Conservation (phyloP, 2,329 filamentous ascomycete genomes). For the Penicillium freii region DNA sequence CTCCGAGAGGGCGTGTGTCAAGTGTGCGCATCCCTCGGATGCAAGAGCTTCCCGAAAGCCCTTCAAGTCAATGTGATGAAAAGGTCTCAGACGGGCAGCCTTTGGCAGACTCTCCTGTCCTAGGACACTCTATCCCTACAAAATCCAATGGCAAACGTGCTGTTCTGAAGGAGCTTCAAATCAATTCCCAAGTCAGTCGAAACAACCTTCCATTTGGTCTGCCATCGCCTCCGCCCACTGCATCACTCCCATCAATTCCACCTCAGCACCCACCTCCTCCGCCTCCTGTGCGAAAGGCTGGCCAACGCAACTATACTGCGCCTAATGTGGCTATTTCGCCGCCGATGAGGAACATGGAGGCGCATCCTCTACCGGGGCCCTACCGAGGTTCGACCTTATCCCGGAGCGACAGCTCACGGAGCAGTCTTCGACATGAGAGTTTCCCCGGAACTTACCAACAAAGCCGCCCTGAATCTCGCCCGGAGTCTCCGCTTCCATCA, state of each 20-base stretch:
- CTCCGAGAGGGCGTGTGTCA: conserved; percentile 13
- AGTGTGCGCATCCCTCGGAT: conserved; percentile 19
- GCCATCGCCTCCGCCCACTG: conserved; percentile 29
- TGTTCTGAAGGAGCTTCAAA: conserved; percentile 11
- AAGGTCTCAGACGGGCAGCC: conserved; percentile 10
- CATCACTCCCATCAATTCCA: conserved; percentile 25
- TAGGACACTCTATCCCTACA: conserved; percentile 12
- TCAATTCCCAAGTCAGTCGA: conserved; percentile 11
- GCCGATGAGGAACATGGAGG: conserved; percentile 12
- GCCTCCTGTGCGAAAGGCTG: conserved; percentile 3
- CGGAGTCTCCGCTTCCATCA: conserved; percentile 39
- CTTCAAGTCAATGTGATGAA: neutral
- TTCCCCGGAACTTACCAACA: conserved; percentile 17
- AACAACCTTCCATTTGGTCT: conserved; percentile 25
- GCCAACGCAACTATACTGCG: conserved; percentile 21
- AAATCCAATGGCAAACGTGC: conserved; percentile 13
- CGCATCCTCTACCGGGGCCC: conserved; percentile 6
- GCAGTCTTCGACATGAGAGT: conserved; percentile 24
- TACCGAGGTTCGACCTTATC: conserved; percentile 18
- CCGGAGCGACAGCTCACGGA: conserved; percentile 27
- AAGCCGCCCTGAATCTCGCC: conserved; percentile 29
- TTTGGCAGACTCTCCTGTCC: conserved; percentile 23
- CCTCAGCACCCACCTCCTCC: conserved; percentile 22
- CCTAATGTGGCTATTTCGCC: conserved; percentile 2
- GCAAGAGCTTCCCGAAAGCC: conserved; percentile 15